Evolutionary conservation across 208 protist genomes (phyloP).

Genomic region (Trypanosoma vivax): DNA sequence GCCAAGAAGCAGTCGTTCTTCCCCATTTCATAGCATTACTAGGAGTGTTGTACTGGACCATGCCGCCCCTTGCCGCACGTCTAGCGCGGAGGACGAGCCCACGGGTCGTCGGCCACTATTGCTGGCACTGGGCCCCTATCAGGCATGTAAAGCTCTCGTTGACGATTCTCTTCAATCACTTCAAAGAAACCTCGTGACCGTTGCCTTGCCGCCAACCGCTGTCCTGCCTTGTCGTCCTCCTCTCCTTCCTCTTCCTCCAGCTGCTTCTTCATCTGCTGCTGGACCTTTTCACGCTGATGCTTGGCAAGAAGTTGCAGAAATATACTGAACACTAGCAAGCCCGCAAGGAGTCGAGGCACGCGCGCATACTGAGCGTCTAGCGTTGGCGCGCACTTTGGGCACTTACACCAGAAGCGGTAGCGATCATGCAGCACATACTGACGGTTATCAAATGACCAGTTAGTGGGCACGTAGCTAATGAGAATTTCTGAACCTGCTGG

Average conservation of each 20-base stretch:
- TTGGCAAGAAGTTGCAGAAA: slow-evolving; percentile 61
- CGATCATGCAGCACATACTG: slow-evolving; percentile 89
- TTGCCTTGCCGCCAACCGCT: neutral
- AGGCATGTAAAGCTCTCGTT: slow-evolving; percentile 24
- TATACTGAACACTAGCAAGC: slow-evolving; percentile 42
- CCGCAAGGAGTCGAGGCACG: slow-evolving; percentile 39
- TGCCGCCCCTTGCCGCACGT: too few relatives aligned
- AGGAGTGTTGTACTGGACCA: too few relatives aligned
- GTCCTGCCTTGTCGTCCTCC: slow-evolving; percentile 18
- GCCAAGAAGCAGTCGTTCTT: too few relatives aligned
- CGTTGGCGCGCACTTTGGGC: slow-evolving; percentile 67
- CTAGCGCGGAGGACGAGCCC: slow-evolving; percentile 13
- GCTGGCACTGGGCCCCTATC: slow-evolving; percentile 12
- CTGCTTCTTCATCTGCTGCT: slow-evolving; percentile 16
- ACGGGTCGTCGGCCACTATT: slow-evolving; percentile 10
- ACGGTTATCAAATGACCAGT: slow-evolving; percentile 82
- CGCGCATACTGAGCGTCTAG: slow-evolving; percentile 58
- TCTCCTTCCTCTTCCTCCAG: neutral
- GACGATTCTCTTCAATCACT: slow-evolving; percentile 37
- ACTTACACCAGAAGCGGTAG: slow-evolving; percentile 87
- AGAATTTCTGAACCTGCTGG: slow-evolving; percentile 61
- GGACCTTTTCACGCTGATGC: slow-evolving; percentile 33
- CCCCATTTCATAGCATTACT: too few relatives aligned
- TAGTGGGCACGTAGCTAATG: slow-evolving; percentile 79
- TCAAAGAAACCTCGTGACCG: slow-evolving; percentile 41